Conservation (phyloP, 129 eudicot species). For the Logfia minima region DNA sequence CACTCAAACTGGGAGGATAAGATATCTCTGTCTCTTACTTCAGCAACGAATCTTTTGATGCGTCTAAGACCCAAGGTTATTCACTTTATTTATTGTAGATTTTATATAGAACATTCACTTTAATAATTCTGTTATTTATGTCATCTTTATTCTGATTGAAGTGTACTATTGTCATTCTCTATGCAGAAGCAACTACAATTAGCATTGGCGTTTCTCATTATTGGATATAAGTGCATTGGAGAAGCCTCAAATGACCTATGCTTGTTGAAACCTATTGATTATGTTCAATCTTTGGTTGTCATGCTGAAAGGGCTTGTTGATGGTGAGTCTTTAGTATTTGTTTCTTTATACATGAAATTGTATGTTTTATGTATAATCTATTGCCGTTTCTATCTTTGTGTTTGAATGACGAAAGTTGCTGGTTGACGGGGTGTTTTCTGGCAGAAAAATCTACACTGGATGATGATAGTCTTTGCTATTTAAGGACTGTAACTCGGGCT, state of each 20-base stretch:
- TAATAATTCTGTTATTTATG: conserved; percentile 6
- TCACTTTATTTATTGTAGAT: not conserved
- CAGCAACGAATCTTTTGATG: conserved; percentile 56
- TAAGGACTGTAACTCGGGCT: conserved; percentile 55
- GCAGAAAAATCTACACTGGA: conserved; percentile 61
- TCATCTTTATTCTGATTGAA: not conserved
- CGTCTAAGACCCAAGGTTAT: conserved; percentile 64
- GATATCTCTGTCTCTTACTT: conserved; percentile 45
- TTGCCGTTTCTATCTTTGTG: not conserved
- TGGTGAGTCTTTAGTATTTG: conserved; percentile 40
- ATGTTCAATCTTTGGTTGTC: conserved; percentile 46
- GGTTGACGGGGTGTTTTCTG: conserved; percentile 29
- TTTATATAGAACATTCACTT: not conserved
- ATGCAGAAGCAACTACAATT: conserved; percentile 69
- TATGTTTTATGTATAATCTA: not conserved
- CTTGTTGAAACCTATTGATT: conserved; percentile 51
- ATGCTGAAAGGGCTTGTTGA: conserved; percentile 46
- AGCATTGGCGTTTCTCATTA: conserved; percentile 56
- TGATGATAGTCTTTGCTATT: conserved; percentile 41
- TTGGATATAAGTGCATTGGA: conserved; percentile 72
- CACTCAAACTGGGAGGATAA: conserved; percentile 53
- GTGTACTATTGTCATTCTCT: conserved; percentile 13
- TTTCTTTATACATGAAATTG: not conserved
- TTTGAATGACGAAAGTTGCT: conserved; percentile 3
- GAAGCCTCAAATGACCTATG: conserved; percentile 58